Evolutionary conservation across 1,284 basidiomycete genomes (phyloP).

Genomic region (Ganoderma boninense): DNA sequence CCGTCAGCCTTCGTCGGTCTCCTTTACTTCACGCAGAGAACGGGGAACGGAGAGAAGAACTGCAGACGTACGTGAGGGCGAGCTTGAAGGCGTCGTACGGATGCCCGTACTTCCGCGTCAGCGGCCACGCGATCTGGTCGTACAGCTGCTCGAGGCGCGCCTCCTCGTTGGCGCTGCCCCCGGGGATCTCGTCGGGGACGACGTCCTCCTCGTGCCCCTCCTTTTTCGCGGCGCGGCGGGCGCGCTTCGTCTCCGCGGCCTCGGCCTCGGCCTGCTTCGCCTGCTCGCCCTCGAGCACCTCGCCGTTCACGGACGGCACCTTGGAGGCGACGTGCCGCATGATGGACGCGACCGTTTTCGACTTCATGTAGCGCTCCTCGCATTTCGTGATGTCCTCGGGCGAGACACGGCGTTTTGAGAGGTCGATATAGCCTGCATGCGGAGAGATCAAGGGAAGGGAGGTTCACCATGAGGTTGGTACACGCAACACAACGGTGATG

Average conservation of each 20-base stretch:
- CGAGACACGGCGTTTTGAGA: constrained; percentile 99
- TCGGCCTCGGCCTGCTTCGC: constrained; percentile 51
- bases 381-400: constrained; percentile 99
- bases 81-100: constrained; percentile 99
- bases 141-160: constrained; percentile 86
- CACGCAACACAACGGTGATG: not conserved
- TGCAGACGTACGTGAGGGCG: constrained; percentile 80
- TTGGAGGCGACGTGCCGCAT: constrained; percentile 95
- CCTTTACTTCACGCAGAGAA: not conserved
- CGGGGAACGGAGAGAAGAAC: not conserved
- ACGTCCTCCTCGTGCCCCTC: constrained; percentile 51
- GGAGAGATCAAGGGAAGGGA: not conserved
- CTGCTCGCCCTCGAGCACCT: constrained; percentile 53
- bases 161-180: constrained; percentile 68
- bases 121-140: constrained; percentile 93
- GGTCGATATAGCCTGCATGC: constrained; percentile 92
- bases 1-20: constrained; percentile 6
- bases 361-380: constrained; percentile 98
- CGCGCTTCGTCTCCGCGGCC: constrained; percentile 54
- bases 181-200: constrained; percentile 42
- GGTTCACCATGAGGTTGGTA: not conserved
- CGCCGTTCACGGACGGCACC: constrained; percentile 58
- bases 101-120: constrained; percentile 93
- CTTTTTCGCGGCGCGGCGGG: constrained; percentile 51
- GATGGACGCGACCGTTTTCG: constrained; percentile 94